Evolutionary conservation across 345 rosid genomes (phyloP).

Genomic region (Orychophragmus violaceus): DNA sequence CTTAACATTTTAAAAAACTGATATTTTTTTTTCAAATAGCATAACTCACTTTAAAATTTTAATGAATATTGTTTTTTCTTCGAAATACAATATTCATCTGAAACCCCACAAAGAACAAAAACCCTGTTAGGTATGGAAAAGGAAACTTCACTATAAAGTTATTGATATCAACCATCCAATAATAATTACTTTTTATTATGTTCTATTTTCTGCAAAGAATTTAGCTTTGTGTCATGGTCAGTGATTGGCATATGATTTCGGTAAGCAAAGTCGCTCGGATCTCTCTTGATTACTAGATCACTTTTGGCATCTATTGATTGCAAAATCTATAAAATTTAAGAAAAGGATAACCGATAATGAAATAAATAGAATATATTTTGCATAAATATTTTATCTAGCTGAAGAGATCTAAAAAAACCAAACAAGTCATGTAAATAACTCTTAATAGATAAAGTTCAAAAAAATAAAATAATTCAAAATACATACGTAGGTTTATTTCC

Average conservation of each 20-base stretch:
- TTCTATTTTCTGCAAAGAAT: background rate
- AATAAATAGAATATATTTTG: background rate
- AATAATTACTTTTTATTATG: background rate
- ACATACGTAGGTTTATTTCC: no score
- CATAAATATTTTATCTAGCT: background rate
- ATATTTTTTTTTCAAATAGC: no score
- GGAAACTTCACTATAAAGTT: constrained; percentile 4
- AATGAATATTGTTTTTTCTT: background rate
- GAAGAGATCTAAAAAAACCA: background rate
- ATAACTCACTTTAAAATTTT: no score
- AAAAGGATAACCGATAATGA: background rate
- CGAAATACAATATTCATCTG: background rate
- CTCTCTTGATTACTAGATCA: background rate
- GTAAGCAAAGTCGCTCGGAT: background rate
- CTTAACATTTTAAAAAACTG: background rate
- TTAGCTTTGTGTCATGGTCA: constrained; percentile 6
- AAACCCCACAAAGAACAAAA: constrained; percentile 1
- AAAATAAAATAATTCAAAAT: no score
- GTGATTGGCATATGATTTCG: constrained; percentile 1
- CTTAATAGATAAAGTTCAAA: no score
- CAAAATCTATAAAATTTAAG: background rate
- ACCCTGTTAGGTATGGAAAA: background rate
- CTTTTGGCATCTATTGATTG: background rate
- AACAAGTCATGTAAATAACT: background rate
- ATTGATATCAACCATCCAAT: constrained; percentile 2